Evolutionary conservation across 129 eudicot genomes (phyloP), one percentile per base, ranked within the genome.

Genomic region (Cynara cardunculus): DNA sequence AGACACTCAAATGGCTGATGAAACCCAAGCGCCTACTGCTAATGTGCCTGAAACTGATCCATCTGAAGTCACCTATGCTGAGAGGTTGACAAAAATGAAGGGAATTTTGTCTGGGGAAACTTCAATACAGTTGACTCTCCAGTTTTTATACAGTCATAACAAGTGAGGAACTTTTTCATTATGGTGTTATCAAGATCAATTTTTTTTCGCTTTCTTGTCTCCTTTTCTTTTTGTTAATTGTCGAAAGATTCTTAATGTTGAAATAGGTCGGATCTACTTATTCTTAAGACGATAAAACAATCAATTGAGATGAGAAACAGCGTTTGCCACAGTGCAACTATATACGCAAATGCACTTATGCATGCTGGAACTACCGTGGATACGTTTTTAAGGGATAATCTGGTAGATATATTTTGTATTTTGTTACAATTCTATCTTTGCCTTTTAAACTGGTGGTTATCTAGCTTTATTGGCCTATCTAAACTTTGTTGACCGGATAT

Each of bases 341-440:
- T 95, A 75, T 89, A 90, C 84, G 97, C 99, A 1, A 95, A 95
- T 37, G 99, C 99, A 44, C 90, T 95, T 85, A 95, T 95, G 99
- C 99, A 95, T 82, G 99, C 99, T 80, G 99, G 99, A 75, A 95
- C 99, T 9, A 95, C 99, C 0, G 97, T 92, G 34, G 99, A 95
- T 87, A 95, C 99, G 39, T 95, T 95, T 81, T 73, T 95, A 22
- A 86, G 99, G 87, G 99, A 95, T 83, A 95, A 95, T 92, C 91
- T 95, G 97, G 99, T 95, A 85, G 21, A 62, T 81, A 44, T 34
- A 19, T 46, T 14, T 25, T 24, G 11, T 41, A 65, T 14, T 22
- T 64, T 32, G 44, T 61, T 30, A 44, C 8, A 53, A 53, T 49
- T 1, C 3, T 12, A 14, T 7, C 32, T 30, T 77, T 64, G 22